phyloP scores from a whole-genome alignment of 2,329 filamentous ascomycete genomes.

The Fusarium chlamydosporum region DNA sequence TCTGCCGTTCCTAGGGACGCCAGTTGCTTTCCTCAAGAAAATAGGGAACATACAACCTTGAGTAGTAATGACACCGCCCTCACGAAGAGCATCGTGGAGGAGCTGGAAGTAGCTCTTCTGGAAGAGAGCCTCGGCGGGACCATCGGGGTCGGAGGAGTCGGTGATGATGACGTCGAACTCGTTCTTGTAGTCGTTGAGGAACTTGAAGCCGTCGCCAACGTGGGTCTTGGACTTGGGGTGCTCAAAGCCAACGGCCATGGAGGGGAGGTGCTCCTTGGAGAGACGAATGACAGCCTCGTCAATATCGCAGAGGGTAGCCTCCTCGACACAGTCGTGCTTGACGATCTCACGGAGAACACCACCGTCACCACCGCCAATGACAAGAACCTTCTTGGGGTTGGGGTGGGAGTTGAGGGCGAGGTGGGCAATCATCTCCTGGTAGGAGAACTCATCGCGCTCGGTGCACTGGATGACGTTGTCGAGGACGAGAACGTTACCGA shows the following conservation, averaged over 20 bases:
- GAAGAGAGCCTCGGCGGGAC: constrained; percentile 96
- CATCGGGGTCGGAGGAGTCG: constrained; percentile 97
- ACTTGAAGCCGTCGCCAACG: constrained; percentile 98
- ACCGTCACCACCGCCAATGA: constrained; percentile 97
- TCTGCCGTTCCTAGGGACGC: constrained; percentile 55
- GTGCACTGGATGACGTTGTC: constrained; percentile 99
- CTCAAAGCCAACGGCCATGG: constrained; percentile 92
- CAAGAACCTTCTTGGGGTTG: constrained; percentile 96
- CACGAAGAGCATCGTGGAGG: constrained; percentile 87
- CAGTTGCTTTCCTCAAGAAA: constrained; percentile 61
- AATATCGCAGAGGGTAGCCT: constrained; percentile 97
- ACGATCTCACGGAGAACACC: constrained; percentile 98
- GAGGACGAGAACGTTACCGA: constrained; percentile 94
- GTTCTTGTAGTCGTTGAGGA: constrained; percentile 96
- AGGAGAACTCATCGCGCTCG: constrained; percentile 98
- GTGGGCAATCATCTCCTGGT: constrained; percentile 99
- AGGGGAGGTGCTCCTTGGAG: constrained; percentile 96
- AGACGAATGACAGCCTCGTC: constrained; percentile 98
- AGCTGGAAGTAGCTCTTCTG: constrained; percentile 99
- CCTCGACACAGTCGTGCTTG: constrained; percentile 98
- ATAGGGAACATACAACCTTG: constrained; percentile 99
- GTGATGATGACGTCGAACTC: constrained; percentile 99
- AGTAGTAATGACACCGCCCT: constrained; percentile 98
- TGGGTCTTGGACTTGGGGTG: constrained; percentile 95
- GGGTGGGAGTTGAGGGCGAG: constrained; percentile 99